Evolutionary conservation across 768 basidiomycete species (phyloP).

Genomic region (Lyophyllum decastes): DNA sequence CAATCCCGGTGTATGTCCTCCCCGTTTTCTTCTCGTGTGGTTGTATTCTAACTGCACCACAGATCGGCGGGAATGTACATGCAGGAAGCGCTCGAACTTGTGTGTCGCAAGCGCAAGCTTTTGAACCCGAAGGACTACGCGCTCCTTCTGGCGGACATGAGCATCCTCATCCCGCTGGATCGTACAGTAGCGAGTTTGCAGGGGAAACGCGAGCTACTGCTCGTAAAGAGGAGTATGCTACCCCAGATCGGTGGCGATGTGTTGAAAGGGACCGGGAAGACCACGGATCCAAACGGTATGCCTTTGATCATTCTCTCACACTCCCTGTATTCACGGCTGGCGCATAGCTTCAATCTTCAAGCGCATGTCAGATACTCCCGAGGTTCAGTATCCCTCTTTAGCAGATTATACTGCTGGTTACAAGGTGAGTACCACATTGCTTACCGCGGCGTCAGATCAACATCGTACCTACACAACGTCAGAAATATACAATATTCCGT

Average conservation of each 20-base stretch:
- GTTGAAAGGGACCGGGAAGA: constrained; percentile 62
- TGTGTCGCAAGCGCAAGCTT: constrained; percentile 71
- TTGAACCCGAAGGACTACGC: constrained; percentile 80
- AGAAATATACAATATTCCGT: constrained; percentile 92
- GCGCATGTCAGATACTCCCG: constrained; percentile 74
- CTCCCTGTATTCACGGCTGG: neutral
- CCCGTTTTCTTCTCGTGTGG: neutral
- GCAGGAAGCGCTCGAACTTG: constrained; percentile 90
- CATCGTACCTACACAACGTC: neutral
- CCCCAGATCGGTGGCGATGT: constrained; percentile 71
- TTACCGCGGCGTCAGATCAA: neutral
- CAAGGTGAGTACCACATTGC: constrained; percentile 51
- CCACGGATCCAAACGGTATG: constrained; percentile 91
- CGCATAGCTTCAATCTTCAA: constrained; percentile 88
- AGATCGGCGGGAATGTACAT: constrained; percentile 94
- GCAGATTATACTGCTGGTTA: constrained; percentile 84
- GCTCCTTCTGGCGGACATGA: constrained; percentile 66
- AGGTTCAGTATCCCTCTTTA: constrained; percentile 57
- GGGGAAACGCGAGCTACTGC: constrained; percentile 79
- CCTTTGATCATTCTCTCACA: neutral
- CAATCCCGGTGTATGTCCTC: constrained; percentile 80
- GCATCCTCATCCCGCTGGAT: constrained; percentile 86
- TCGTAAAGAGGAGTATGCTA: constrained; percentile 79
- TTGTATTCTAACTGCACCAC: neutral
- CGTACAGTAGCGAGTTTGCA: constrained; percentile 95